These are phyloP conservation scores for Globisporangium rhizosaccharum DNA, from an alignment of 352 stramenopile species.

Conservation along the genomic window DNA sequence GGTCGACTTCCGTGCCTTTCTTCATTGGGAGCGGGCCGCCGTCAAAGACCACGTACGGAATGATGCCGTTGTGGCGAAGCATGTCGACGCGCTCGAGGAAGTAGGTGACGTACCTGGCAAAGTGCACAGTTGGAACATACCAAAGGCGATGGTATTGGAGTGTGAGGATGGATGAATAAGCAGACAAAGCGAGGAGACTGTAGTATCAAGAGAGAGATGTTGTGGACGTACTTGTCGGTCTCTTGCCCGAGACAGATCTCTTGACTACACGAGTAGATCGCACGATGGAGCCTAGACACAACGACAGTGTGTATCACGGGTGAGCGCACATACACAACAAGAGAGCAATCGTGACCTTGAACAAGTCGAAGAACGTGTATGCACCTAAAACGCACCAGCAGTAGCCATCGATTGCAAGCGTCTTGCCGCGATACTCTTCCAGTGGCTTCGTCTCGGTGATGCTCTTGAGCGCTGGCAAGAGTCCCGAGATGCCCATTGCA, in stretches of 20 bases:
- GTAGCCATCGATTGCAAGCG: conserved; percentile 77
- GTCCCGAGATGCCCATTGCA: conserved; percentile 50
- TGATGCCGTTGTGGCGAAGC: conserved; percentile 49
- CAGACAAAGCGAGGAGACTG: not conserved
- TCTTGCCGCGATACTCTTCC: conserved; percentile 48
- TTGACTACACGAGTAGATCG: conserved; percentile 69
- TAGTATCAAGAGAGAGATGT: not conserved
- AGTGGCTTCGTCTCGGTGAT: conserved; percentile 60
- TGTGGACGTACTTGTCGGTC: conserved; percentile 52
- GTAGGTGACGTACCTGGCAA: conserved; percentile 64
- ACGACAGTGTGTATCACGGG: not conserved
- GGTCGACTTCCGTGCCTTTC: conserved; percentile 68
- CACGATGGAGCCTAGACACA: conserved; percentile 64
- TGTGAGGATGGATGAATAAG: not conserved
- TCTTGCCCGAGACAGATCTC: conserved; percentile 63
- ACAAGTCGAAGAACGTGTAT: not conserved
- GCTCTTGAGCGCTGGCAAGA: conserved; percentile 69
- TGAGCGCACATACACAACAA: not conserved
- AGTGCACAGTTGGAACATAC: not conserved
- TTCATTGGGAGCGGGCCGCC: conserved; percentile 72
- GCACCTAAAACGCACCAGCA: conserved; percentile 45
- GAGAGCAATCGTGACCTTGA: not conserved
- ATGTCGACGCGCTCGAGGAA: conserved; percentile 60
- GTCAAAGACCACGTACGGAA: conserved; percentile 77
- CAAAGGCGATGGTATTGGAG: not conserved